Conservation (phyloP, 257 asterid genomes). For the Buddleja alternifolia region DNA sequence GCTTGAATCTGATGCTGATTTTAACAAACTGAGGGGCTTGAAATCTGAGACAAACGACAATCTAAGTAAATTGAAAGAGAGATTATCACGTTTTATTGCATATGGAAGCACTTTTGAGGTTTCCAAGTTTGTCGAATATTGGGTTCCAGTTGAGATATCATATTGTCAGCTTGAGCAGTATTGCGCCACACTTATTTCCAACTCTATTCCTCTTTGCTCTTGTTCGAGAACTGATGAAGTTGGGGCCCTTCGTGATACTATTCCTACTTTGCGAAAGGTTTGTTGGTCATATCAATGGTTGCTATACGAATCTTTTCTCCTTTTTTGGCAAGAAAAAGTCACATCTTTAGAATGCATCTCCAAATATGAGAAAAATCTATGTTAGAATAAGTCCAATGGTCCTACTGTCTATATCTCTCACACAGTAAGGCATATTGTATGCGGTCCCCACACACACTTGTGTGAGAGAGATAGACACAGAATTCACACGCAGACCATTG, state of each 20-base stretch:
- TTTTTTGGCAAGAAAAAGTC: no score
- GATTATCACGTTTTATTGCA: constrained; percentile 30
- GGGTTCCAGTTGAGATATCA: constrained; percentile 55
- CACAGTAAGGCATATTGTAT: no score
- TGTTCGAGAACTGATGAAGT: constrained; percentile 42
- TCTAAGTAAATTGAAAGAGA: constrained; percentile 39
- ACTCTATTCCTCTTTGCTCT: constrained; percentile 41
- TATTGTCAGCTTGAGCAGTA: constrained; percentile 63
- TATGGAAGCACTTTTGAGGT: constrained; percentile 27
- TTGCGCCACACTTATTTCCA: constrained; percentile 50
- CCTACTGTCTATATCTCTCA: no score
- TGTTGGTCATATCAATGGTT: constrained; percentile 14
- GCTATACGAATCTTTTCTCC: not conserved
- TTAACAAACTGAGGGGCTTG: constrained; percentile 28
- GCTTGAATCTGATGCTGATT: constrained; percentile 36
- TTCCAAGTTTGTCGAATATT: constrained; percentile 51
- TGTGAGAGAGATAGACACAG: no score
- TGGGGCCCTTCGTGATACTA: no score
- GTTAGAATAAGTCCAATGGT: no score
- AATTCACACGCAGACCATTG: no score
- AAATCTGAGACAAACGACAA: constrained; percentile 31
- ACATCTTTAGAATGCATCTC: no score
- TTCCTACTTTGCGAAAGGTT: no score
- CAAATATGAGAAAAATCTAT: no score
- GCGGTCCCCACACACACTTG: no score